Percentiles rank a stretch among this genome's conserved stretches.
Conservation (phyloP, 2,329 filamentous ascomycete genomes). For the Juglanconis oblonga region DNA sequence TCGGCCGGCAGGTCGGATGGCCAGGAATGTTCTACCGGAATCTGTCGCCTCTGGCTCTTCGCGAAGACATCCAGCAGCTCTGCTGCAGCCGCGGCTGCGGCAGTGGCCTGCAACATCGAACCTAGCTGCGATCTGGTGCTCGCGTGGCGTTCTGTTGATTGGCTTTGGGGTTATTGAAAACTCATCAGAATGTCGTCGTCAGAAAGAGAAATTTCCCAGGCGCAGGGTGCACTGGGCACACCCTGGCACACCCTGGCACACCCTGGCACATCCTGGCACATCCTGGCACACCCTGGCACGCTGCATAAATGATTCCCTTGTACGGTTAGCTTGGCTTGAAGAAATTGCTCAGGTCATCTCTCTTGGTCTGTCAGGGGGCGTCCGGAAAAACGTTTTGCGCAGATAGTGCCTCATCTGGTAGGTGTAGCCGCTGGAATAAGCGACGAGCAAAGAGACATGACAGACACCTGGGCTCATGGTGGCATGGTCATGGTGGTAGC, state of each 20-base stretch:
- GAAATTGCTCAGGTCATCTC: not conserved
- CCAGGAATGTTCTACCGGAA: slow-evolving; percentile 2
- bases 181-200: not conserved
- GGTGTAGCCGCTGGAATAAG: not conserved
- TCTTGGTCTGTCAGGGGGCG: not conserved
- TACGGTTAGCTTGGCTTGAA: not conserved
- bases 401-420: slow-evolving; percentile 7
- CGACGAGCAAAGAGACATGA: not conserved
- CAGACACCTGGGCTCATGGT: slow-evolving; percentile 1
- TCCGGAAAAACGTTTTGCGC: slow-evolving; percentile 6
- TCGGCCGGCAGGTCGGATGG: not conserved
- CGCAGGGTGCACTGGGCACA: not conserved
- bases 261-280: not conserved
- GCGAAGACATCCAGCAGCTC: not conserved
- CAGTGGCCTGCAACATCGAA: not conserved
- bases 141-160: not conserved
- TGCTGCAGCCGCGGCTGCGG: not conserved
- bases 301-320: not conserved
- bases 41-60: slow-evolving; percentile 1
- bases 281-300: not conserved
- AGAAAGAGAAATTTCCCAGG: not conserved
- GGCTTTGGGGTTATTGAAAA: not conserved
- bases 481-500: not conserved
- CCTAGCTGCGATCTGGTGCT: not conserved
- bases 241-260: not conserved